Evolutionary conservation across 2,329 filamentous ascomycete genomes (phyloP).

Genomic region (Ceratocystis alfenasii): DNA sequence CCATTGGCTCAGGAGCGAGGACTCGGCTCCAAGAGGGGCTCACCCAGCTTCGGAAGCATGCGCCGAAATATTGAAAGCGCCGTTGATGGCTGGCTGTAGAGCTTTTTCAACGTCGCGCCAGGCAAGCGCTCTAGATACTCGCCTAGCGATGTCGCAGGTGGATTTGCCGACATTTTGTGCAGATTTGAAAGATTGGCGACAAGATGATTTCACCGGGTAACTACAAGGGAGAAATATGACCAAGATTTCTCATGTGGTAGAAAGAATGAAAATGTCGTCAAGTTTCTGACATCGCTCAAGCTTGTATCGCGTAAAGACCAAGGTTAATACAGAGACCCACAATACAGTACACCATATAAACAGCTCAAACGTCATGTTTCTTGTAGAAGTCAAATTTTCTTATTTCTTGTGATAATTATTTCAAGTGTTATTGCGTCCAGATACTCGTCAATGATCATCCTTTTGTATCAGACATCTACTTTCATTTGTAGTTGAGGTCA

Average conservation of each 20-base stretch:
- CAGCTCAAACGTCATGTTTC: background rate
- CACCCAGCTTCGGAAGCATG: constrained; percentile 86
- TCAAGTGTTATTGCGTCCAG: no score
- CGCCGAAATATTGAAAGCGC: constrained; percentile 91
- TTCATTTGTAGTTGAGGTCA: no score
- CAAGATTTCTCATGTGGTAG: background rate
- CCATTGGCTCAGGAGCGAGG: background rate
- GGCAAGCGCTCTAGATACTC: constrained; percentile 90
- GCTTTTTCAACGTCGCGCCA: constrained; percentile 75
- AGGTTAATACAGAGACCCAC: background rate
- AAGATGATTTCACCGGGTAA: no score
- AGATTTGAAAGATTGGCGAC: background rate
- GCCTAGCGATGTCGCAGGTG: constrained; percentile 45
- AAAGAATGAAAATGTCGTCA: background rate
- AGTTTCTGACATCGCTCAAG: background rate
- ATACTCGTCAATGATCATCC: no score
- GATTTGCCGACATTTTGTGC: constrained; percentile 36
- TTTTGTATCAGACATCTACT: no score
- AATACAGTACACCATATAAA: background rate
- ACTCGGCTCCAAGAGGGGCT: background rate
- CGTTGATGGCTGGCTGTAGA: constrained; percentile 93
- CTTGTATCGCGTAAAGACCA: background rate
- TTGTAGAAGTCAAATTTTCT: background rate
- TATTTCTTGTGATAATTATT: no score
- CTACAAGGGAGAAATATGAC: background rate